Evolutionary conservation across 2,329 filamentous ascomycete genomes (phyloP).

Genomic region (Zymoseptoria brevis): DNA sequence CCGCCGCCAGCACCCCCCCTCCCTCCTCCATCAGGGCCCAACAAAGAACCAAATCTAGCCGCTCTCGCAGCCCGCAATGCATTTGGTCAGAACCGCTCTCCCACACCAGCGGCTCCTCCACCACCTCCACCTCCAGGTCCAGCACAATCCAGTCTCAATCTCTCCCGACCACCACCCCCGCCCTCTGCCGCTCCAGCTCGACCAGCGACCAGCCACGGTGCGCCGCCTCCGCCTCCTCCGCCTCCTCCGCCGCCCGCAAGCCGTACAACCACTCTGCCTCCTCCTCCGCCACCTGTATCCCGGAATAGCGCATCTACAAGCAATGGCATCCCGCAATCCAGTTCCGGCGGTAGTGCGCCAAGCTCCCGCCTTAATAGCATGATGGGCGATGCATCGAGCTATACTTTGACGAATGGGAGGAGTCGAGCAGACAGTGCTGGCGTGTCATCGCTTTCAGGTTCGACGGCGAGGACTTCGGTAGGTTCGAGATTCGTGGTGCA

Average conservation of each 20-base stretch:
- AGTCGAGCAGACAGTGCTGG: constrained; percentile 14
- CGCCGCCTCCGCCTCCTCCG: constrained; percentile 38
- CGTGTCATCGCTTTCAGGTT: background rate
- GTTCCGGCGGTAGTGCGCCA: background rate
- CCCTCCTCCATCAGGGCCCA: constrained; percentile 32
- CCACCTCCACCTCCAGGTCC: constrained; percentile 37
- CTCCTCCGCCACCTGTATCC: background rate
- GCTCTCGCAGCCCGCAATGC: constrained; percentile 53
- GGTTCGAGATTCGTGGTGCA: constrained; percentile 22
- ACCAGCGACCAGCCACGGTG: constrained; percentile 28
- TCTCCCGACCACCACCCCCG: constrained; percentile 11
- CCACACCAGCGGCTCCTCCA: constrained; percentile 21
- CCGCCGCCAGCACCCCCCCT: constrained; percentile 52
- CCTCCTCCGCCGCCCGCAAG: constrained; percentile 29
- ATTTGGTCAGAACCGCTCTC: constrained; percentile 36
- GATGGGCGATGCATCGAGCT: constrained; percentile 23
- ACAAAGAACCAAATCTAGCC: constrained; percentile 42
- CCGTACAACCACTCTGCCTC: background rate
- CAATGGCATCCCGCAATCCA: background rate
- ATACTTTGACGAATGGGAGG: constrained; percentile 32
- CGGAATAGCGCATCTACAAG: background rate
- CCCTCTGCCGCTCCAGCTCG: constrained; percentile 27
- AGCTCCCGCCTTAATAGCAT: background rate
- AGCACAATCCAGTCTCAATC: background rate
- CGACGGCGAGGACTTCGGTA: constrained; percentile 14